Evolutionary conservation across 805 yeast species (phyloP), one percentile per base, ranked within the genome.

Genomic region (Lachancea sp.): DNA sequence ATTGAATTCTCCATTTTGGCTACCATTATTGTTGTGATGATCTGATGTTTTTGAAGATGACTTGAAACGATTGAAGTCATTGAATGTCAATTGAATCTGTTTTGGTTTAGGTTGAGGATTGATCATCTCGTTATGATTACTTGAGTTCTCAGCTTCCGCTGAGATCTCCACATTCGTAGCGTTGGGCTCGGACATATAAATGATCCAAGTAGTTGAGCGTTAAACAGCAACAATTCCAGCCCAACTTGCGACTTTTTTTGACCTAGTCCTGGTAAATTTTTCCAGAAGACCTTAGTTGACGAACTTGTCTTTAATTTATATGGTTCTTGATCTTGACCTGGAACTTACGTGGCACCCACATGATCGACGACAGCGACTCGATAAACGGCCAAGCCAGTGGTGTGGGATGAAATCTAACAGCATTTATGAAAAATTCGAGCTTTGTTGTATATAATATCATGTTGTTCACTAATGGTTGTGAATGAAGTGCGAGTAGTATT

Each of bases 11-110:
- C 33, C 34, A 32, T 37, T 16, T 30, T 37, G 38, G 20, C 27
- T 29, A 10, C 42, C 42, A 38, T 43, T 36, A n/a, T 38, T 22
- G n/a, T 22, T 42, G 29, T 31, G 22, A 6, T 19, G 36, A 8
- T 37, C 42, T 25, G 46, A 42, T 22, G 47, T 36, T 13, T 42
- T 20, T 15, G 43, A 12, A 3, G 56, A 54, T n/a, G 52, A 49
- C 36, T 50, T 53, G 13, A 60, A 52, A 41, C 50, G 50, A 27
- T 55, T 54, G 41, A 58, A 62, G 45, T 62, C 66, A 30, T 52
- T 56, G 42, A 62, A 57, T 1, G 62, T 58, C 52, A 53, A 46
- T 43, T 62, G 66, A 10, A 43, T 43, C 36, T 43, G 37, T 17
- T 42, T 42, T 3, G 46, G 35, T 27, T 43, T 43, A 2, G 37